A percentile compares a stretch with the other conserved stretches of the same genome.
These are phyloP conservation scores for Mytilinidion resinicola DNA, from an alignment of 495 filamentous ascomycete species.

Conservation along the genomic window DNA sequence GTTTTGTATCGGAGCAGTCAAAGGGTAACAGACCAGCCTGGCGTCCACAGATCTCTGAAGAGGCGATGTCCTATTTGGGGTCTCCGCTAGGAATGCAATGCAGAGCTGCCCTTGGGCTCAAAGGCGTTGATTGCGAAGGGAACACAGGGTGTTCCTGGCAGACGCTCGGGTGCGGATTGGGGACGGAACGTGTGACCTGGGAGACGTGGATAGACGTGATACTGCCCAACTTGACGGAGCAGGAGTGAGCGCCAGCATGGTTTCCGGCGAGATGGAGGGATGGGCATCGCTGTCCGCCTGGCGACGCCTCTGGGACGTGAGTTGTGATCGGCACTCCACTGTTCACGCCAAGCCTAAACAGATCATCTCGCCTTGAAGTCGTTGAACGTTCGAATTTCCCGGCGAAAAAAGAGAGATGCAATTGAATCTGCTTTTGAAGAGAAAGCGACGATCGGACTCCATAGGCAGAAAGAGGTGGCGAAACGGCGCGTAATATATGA, in stretches of 20 bases:
- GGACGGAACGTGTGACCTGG: neutral
- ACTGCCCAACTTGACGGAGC: neutral
- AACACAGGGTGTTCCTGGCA: neutral
- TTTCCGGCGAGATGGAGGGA: neutral
- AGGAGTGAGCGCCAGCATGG: neutral
- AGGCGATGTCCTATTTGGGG: neutral
- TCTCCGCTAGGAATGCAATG: neutral
- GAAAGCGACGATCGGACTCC: too few relatives aligned
- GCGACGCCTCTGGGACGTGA: neutral
- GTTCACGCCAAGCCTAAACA: too few relatives aligned
- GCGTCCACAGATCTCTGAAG: neutral
- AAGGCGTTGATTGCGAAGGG: neutral
- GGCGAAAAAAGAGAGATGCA: too few relatives aligned
- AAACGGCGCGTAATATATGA: too few relatives aligned
- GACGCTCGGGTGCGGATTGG: neutral
- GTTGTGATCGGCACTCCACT: constrained; percentile 1
- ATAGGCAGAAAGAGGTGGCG: too few relatives aligned
- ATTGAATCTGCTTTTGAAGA: too few relatives aligned
- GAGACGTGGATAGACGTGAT: neutral
- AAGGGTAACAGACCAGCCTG: neutral
- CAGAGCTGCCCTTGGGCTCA: neutral
- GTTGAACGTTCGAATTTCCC: too few relatives aligned
- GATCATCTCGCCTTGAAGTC: too few relatives aligned
- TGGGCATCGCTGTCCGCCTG: neutral
- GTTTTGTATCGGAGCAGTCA: too few relatives aligned